These are phyloP conservation scores for Eremothecium coryli DNA, from an alignment of 1,139 yeast species.

Conservation along the genomic window DNA sequence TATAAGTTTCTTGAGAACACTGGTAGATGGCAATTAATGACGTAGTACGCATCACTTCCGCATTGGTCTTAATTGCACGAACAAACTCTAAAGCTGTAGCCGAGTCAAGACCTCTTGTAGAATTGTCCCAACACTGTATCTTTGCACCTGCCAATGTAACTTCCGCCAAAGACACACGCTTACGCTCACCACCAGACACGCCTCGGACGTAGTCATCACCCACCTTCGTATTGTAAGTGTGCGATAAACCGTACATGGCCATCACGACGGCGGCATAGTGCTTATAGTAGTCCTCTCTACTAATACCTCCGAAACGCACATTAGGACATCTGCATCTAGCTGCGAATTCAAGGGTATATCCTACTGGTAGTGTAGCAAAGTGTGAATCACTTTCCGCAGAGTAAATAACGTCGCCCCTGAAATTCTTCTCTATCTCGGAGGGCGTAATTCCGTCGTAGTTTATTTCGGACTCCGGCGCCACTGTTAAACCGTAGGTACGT, in stretches of 20 bases:
- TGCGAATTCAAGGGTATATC: slow-evolving; percentile 35
- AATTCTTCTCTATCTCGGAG: slow-evolving; percentile 37
- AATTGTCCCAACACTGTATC: slow-evolving; percentile 54
- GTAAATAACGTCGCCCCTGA: slow-evolving; percentile 49
- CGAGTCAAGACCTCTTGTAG: slow-evolving; percentile 54
- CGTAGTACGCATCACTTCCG: slow-evolving; percentile 33
- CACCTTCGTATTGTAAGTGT: slow-evolving; percentile 57
- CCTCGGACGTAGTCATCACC: slow-evolving; percentile 69
- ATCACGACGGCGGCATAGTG: slow-evolving; percentile 34
- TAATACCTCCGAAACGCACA: slow-evolving; percentile 31
- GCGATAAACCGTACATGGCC: slow-evolving; percentile 43
- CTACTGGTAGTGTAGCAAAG: slow-evolving; percentile 40
- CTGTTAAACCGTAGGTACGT: slow-evolving; percentile 57
- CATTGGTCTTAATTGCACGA: slow-evolving; percentile 35
- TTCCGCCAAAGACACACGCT: slow-evolving; percentile 69
- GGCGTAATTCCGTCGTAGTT: slow-evolving; percentile 39
- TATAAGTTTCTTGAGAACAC: slow-evolving; percentile 41
- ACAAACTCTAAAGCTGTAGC: slow-evolving; percentile 47
- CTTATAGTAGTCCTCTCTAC: slow-evolving; percentile 32
- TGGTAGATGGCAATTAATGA: slow-evolving; percentile 40
- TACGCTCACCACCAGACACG: slow-evolving; percentile 79
- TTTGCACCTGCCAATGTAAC: slow-evolving; percentile 43
- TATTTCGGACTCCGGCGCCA: slow-evolving; percentile 34
- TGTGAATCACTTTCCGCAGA: slow-evolving; percentile 42
- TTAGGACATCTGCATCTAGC: slow-evolving; percentile 31